Conservation (phyloP, 352 stramenopile genomes). For the Phytophthora megakarya region DNA sequence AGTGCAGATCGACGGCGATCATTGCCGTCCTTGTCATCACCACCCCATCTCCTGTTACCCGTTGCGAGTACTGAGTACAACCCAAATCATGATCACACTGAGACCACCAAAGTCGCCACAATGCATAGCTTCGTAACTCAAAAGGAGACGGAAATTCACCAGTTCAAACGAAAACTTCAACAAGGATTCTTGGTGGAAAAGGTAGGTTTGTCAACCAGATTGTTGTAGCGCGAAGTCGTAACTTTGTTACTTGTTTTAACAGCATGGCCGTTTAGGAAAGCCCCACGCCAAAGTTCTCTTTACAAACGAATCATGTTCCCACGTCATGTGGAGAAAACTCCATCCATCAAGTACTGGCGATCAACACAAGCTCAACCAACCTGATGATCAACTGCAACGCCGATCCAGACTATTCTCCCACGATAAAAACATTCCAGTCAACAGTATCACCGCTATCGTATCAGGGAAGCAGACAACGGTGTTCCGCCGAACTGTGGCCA, state of each 20-base stretch:
- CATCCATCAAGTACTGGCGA: neutral
- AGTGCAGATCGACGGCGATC: neutral
- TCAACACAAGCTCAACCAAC: neutral
- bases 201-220: conserved; percentile 20
- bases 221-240: neutral
- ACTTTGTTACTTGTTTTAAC: neutral
- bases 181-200: conserved; percentile 52
- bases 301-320: conserved; percentile 36
- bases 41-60: neutral
- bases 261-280: conserved; percentile 48
- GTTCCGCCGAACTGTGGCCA: conserved; percentile 38
- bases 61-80: neutral
- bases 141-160: conserved; percentile 26
- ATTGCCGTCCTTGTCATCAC: conserved; percentile 9
- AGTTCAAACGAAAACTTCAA: conserved; percentile 47
- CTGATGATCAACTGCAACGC: conserved; percentile 7
- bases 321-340: conserved; percentile 52
- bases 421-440: conserved; percentile 38
- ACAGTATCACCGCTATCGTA: conserved; percentile 41
- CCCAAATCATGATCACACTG: neutral
- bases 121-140: conserved; percentile 5
- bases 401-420: conserved; percentile 32
- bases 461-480: conserved; percentile 47
- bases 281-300: conserved; percentile 48
- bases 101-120: neutral